Evolutionary conservation across 1,284 basidiomycete genomes (phyloP).

Genomic region (Cutaneotrichosporon dermatis): DNA sequence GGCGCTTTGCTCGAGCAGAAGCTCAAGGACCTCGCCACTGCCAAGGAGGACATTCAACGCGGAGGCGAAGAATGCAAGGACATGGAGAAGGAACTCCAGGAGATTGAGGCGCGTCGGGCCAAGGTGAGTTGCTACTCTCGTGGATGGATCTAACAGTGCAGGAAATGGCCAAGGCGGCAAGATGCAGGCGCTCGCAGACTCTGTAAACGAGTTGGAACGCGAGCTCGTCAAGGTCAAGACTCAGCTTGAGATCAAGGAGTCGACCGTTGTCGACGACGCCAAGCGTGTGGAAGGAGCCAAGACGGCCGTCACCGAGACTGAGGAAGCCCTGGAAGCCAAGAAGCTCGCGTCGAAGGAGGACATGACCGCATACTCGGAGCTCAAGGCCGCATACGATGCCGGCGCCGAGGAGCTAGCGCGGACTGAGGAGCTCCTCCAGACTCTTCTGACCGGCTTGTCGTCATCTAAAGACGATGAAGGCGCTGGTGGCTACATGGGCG

Average conservation of each 20-base stretch:
- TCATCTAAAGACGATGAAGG: conserved; percentile 53
- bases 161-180: conserved; percentile 66
- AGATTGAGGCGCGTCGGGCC: conserved; percentile 60
- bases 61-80: conserved; percentile 54
- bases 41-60: conserved; percentile 46
- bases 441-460: conserved; percentile 82
- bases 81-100: conserved; percentile 59
- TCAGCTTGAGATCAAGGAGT: conserved; percentile 76
- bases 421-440: conserved; percentile 91
- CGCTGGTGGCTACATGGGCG: conserved; percentile 93
- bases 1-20: conserved; percentile 42
- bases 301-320: conserved; percentile 60
- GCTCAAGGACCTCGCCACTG: conserved; percentile 36
- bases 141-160: conserved; percentile 14
- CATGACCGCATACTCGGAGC: conserved; percentile 41
- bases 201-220: conserved; percentile 74
- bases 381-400: conserved; percentile 61
- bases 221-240: conserved; percentile 81
- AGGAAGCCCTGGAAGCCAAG: conserved; percentile 58
- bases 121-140: conserved; percentile 42
- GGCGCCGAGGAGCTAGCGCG: conserved; percentile 64
- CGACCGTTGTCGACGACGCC: conserved; percentile 75
- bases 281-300: conserved; percentile 58
- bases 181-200: conserved; percentile 70
- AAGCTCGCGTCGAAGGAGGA: conserved; percentile 57